Evolutionary conservation across 768 basidiomycete species (phyloP), one percentile per base, ranked within the genome.

Genomic region (Hygrophorus russula): DNA sequence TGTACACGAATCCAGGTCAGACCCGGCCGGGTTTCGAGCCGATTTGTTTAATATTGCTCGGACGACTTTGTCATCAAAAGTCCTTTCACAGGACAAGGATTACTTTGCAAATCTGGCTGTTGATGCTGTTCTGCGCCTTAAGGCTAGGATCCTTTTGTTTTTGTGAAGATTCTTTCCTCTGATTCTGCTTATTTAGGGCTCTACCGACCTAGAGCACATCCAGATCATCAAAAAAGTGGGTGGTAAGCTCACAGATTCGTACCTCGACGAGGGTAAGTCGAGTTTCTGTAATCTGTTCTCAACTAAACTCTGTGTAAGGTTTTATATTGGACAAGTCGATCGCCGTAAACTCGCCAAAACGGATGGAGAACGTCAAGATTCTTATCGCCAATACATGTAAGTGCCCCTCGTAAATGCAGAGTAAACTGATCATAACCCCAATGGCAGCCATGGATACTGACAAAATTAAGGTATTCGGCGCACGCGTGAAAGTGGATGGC

Each of bases 391-490:
- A 98, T 56, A 99, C 96, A n/a, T 88, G 93, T 92, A 55, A 51
- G 88, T 64, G 36, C 37, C 20, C 8, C 18, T 14, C 28, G 18
- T 9, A 18, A n/a, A 30, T 41, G 2, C 28, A 39, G 14, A 9
- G 38, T 45, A 5, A 44, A 39, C 7, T 46, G 4, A 32, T 34
- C 17, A 37, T 48, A 34, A n/a, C 28, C 18, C 33, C 34, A 12
- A 27, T 15, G 31, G 43, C 51, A 93, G 92, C 96, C 2, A 98
- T 98, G 96, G 96, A 99, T 65, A 99, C 96, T 19, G 96, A 99
- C 67, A 99, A 99, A 63, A 96, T 98, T 71, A 99, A 99, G 67
- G 84, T 99, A 48, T 99, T 99, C 49, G 96, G 96, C 34, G 94
- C 96, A 0, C 76, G 91, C 30, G 81, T 98, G 49, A 90, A 92